Evolutionary conservation across 2,329 filamentous ascomycete genomes (phyloP).

Genomic region (Penicillium sp.): DNA sequence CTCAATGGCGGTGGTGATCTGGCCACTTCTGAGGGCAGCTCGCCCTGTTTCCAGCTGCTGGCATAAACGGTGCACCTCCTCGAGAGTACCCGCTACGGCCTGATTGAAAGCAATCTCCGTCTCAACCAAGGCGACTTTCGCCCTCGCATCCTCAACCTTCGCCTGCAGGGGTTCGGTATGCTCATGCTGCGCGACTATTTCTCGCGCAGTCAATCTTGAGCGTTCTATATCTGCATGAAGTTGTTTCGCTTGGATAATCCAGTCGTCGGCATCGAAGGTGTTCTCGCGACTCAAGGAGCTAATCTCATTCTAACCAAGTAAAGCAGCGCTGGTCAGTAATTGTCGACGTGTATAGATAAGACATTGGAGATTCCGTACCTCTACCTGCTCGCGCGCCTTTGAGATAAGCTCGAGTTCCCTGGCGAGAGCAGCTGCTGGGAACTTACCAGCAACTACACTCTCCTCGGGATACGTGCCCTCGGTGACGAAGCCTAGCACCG

Average conservation of each 20-base stretch:
- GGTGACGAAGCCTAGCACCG: conserved; percentile 63
- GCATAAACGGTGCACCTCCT: conserved; percentile 52
- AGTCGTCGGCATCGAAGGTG: conserved; percentile 75
- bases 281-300: conserved; percentile 72
- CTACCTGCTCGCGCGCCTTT: conserved; percentile 53
- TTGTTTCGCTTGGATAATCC: conserved; percentile 80
- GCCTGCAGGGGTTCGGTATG: conserved; percentile 62
- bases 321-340: conserved; percentile 11
- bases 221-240: conserved; percentile 82
- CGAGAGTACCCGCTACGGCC: conserved; percentile 50
- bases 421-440: conserved; percentile 50
- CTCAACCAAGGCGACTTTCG: conserved; percentile 56
- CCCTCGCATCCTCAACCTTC: conserved; percentile 60
- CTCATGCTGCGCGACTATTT: conserved; percentile 77
- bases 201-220: conserved; percentile 73
- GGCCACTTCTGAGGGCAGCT: conserved; percentile 44
- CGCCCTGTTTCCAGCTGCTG: conserved; percentile 49
- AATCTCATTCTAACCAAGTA: conserved; percentile 62
- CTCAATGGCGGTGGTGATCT: conserved; percentile 50
- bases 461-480: conserved; percentile 58
- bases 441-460: conserved; percentile 52
- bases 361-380: conserved; percentile 39
- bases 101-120: conserved; percentile 61
- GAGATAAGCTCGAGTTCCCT: conserved; percentile 52
- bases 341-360: background rate